Evolutionary conservation across 192 early-diverging fungal genomes (phyloP), one percentile per base, ranked within the genome.

Genomic region (Funneliformis mosseae): DNA sequence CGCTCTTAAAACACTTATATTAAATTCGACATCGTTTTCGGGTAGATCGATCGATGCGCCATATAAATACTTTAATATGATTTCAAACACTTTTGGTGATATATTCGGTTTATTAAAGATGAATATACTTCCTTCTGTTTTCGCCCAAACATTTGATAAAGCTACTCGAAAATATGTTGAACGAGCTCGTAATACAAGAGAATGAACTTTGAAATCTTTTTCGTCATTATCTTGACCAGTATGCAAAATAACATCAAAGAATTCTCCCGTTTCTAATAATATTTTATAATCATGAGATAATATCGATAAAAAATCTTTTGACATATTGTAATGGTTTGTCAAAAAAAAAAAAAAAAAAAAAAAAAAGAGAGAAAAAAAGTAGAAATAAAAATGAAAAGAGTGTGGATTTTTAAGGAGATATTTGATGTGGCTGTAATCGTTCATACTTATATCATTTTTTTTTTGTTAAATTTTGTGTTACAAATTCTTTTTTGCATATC

Each of bases 31-130:
- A 61, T 61, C 59, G 1, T 61, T 61, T 61, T 61, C 59, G 11
- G 59, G 59, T 61, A 61, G 59, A 61, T 61, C 59, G 59, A 61
- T 61, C 12, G 59, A 61, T n/a, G 59, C 59, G 3, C 59, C 59
- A 61, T 61, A 69, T 46, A 48, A 72, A 7, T 72, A 46, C 41
- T 48, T 72, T 72, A 72, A 48, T 25, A 72, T 43, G 18, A 72
- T 39, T 72, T 72, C 41, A 72, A 72, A 72, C 12, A 72, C 70
- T 23, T 25, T 48, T 18, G 70, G 42, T 2, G 39, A 42, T 42
- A 72, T 41, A 23, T 72, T 72, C 4, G 70, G 42, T 72, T 72
- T 72, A 7, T 72, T 48, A 42, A 72, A 72, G 41, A 73, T 12
- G 3, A 73, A 14, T 46, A 42, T 18, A 72, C 43, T 48, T 7